Conservation (phyloP, 192 early-diverging fungal genomes). For the Podila epicladia region DNA sequence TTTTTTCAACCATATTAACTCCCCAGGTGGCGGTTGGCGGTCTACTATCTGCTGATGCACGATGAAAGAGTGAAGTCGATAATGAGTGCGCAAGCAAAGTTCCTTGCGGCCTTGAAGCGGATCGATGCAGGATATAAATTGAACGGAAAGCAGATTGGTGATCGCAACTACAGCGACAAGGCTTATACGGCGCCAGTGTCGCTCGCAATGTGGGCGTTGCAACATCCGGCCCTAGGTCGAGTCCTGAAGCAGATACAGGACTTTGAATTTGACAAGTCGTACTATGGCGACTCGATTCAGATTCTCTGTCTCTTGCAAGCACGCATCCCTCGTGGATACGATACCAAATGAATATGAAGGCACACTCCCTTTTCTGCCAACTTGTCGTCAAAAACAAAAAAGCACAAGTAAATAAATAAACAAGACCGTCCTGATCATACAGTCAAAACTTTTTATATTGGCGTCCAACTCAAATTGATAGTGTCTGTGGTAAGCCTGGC, state of each 20-base stretch:
- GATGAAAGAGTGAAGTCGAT: constrained; percentile 50
- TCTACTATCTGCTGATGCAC: constrained; percentile 52
- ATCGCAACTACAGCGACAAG: constrained; percentile 50
- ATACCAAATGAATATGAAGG: neutral
- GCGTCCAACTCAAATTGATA: too few relatives aligned
- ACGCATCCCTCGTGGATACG: constrained; percentile 6
- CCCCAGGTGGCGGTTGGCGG: constrained; percentile 42
- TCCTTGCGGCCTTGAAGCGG: constrained; percentile 28
- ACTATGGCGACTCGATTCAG: constrained; percentile 54
- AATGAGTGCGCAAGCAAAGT: constrained; percentile 44
- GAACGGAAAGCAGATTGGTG: constrained; percentile 34
- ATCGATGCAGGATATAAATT: constrained; percentile 52
- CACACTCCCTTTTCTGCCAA: neutral
- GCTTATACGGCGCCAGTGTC: constrained; percentile 54
- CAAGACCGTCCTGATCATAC: too few relatives aligned
- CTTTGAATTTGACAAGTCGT: constrained; percentile 6
- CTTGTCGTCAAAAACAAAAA: neutral
- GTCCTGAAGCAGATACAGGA: constrained; percentile 39
- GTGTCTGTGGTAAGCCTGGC: too few relatives aligned
- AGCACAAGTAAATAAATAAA: too few relatives aligned
- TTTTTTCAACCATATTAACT: neutral
- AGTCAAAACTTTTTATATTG: too few relatives aligned
- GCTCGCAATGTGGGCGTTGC: constrained; percentile 49
- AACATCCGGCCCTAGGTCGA: constrained; percentile 4
- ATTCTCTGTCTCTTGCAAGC: constrained; percentile 54